Conservation (phyloP, 2,329 filamentous ascomycete species). For the Periconia digitata region DNA sequence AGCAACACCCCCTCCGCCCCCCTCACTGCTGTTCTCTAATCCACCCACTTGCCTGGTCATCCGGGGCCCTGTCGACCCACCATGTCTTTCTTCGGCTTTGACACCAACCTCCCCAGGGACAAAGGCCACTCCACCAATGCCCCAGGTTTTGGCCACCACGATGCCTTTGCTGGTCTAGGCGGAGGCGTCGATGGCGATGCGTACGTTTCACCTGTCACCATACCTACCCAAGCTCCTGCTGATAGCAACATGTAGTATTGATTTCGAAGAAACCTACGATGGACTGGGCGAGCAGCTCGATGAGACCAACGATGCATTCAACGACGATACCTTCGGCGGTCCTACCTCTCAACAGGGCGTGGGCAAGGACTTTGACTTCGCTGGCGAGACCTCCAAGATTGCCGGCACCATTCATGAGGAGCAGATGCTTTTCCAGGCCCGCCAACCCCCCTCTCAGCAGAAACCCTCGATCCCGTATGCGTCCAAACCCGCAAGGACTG, state of each 20-base stretch:
- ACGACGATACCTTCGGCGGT: constrained; percentile 85
- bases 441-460: constrained; percentile 61
- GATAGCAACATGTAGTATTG: constrained; percentile 59
- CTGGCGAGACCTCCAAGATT: constrained; percentile 86
- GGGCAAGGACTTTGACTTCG: constrained; percentile 97
- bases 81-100: constrained; percentile 95
- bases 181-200: constrained; percentile 61
- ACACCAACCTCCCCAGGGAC: constrained; percentile 66
- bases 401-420: constrained; percentile 87
- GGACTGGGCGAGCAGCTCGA: constrained; percentile 88
- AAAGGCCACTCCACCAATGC: constrained; percentile 66
- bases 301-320: constrained; percentile 90
- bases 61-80: constrained; percentile 15
- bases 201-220: constrained; percentile 46
- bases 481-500: constrained; percentile 69
- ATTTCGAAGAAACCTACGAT: constrained; percentile 98
- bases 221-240: constrained; percentile 45
- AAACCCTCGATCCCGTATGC: constrained; percentile 48
- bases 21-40: neutral
- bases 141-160: constrained; percentile 81
- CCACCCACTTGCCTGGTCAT: neutral
- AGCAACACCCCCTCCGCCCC: neutral
- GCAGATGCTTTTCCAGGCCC: constrained; percentile 78
- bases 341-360: constrained; percentile 57
- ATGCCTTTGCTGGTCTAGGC: constrained; percentile 86